Evolutionary conservation across 1,284 basidiomycete species (phyloP), one percentile per base, ranked within the genome.

Genomic region (Pyrrhoderma noxium): DNA sequence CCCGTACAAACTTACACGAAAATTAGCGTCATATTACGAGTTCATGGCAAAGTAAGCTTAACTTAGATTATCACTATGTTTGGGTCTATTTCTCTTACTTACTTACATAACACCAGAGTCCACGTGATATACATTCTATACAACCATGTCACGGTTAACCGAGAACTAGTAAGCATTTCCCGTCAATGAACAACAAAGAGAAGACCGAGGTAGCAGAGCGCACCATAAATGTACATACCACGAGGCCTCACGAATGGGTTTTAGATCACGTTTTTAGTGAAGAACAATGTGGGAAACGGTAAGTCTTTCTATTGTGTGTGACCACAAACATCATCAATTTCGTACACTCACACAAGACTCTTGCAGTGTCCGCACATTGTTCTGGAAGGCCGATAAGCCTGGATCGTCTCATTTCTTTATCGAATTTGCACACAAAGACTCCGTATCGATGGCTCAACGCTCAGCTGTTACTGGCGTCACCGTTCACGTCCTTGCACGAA

Each of bases 351-450:
- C 38, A 3, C 35, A 39, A 47, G 51, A 34, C 31, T 25, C 25
- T 5, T 31, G 11, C 11, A 31, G 27, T 31, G 27, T 31, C 11
- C 39, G 47, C 3, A 35, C 27, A n/a, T 35, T 49, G 7, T 45
- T 49, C 40, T 53, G 52, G 52, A 53, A 53, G 18, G 36, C 52
- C 19, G 52, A 53, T 46, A 48, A 48, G 21, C 47, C 46, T 23
- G 41, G 41, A 8, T 27, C 47, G 13, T 49, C 27, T n/a, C 52
- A 53, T 34, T 53, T 53, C 41, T 53, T 53, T 46, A 45, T 53
- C 40, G 52, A 53, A 42, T 53, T 53, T 39, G 52, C 47, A 7
- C 18, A 40, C 40, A 53, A 49, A 40, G 52, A 53, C 2, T 48
- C 42, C 13, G 41, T 53, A 8, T 13, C 46, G n/a, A 25, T 23